A percentile compares a stretch with the other conserved stretches of the same genome.
phyloP scores from a whole-genome alignment of 352 stramenopile species.

The Globisporangium alternatum region DNA sequence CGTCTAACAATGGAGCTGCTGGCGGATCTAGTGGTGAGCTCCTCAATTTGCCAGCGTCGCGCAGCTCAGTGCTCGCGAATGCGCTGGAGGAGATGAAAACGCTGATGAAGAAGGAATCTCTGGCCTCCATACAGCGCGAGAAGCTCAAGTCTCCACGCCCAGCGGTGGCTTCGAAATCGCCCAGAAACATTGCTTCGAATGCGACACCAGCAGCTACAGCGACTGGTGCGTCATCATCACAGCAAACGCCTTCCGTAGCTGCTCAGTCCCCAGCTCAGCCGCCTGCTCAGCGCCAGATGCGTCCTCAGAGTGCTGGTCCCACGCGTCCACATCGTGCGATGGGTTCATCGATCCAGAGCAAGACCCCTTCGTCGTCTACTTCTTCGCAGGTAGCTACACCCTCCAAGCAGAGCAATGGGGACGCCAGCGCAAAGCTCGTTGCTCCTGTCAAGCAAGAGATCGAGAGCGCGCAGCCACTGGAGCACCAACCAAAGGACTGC shows the following conservation, averaged over 20 bases:
- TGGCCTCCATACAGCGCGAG: constrained; percentile 30
- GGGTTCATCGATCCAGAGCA: background rate
- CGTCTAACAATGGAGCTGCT: background rate
- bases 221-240: background rate
- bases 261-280: constrained; percentile 1
- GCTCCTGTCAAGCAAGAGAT: background rate
- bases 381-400: background rate
- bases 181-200: background rate
- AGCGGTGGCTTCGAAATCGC: constrained; percentile 13
- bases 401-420: background rate
- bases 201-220: background rate
- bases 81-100: constrained; percentile 41
- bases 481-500: background rate
- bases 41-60: constrained; percentile 18
- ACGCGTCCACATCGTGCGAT: constrained; percentile 2
- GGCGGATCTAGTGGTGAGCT: constrained; percentile 8
- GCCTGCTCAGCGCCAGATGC: background rate
- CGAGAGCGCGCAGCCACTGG: background rate
- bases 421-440: background rate
- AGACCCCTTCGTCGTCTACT: background rate
- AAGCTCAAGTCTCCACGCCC: constrained; percentile 23
- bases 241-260: background rate
- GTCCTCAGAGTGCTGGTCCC: constrained; percentile 17
- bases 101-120: constrained; percentile 27
- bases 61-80: constrained; percentile 25